Evolutionary conservation across 805 yeast species (phyloP).

Genomic region (Wickerhamomyces canadensis): DNA sequence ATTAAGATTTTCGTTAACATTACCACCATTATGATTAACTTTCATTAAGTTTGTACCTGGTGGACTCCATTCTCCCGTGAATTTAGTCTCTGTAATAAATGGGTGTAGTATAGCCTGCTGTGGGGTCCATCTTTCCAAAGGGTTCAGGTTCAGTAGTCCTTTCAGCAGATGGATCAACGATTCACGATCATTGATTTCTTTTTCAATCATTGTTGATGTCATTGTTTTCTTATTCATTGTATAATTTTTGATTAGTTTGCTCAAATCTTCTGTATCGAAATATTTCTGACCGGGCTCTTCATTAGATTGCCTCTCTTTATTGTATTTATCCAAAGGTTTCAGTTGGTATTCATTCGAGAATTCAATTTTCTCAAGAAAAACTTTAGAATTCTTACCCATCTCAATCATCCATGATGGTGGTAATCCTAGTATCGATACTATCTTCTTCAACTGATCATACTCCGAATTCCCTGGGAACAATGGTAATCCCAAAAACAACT

Average conservation of each 20-base stretch:
- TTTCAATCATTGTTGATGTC: slow-evolving; percentile 43
- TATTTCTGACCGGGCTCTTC: slow-evolving; percentile 86
- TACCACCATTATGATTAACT: too few relatives aligned
- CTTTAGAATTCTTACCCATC: slow-evolving; percentile 78
- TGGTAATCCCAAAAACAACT: slow-evolving; percentile 85
- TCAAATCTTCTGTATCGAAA: slow-evolving; percentile 58
- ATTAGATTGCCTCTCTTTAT: slow-evolving; percentile 44
- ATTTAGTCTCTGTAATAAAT: slow-evolving; percentile 63
- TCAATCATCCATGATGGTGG: slow-evolving; percentile 98
- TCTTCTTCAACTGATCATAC: slow-evolving; percentile 81
- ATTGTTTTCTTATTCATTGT: slow-evolving; percentile 57
- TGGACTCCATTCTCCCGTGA: slow-evolving; percentile 49
- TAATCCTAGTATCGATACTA: slow-evolving; percentile 71
- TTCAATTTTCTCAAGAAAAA: slow-evolving; percentile 40
- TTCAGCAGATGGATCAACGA: slow-evolving; percentile 70
- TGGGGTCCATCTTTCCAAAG: slow-evolving; percentile 94
- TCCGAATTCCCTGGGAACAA: slow-evolving; percentile 94
- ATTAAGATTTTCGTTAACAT: neutral
- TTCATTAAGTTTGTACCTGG: slow-evolving; percentile 30
- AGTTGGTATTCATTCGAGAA: slow-evolving; percentile 12
- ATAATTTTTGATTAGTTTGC: slow-evolving; percentile 74
- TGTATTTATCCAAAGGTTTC: slow-evolving; percentile 39
- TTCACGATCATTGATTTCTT: slow-evolving; percentile 67
- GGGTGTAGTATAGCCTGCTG: slow-evolving; percentile 93
- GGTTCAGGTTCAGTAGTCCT: slow-evolving; percentile 79